These are phyloP conservation scores for Arabis alpina DNA, from an alignment of 345 rosid genomes.

Conservation along the genomic window DNA sequence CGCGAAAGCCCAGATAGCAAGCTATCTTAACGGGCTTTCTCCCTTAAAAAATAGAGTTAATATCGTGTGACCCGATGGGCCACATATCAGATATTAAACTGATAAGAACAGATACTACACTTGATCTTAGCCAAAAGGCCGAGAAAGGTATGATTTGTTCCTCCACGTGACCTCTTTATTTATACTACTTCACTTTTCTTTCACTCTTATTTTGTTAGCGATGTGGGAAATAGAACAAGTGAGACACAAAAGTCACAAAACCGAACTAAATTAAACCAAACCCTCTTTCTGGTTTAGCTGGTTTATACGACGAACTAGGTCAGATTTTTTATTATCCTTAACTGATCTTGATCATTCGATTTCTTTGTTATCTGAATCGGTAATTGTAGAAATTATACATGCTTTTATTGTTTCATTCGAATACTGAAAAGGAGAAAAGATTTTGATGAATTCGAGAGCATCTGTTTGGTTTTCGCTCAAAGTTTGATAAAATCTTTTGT, in stretches of 20 bases:
- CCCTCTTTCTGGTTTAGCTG: background rate
- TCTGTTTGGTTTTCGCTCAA: background rate
- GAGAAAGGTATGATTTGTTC: slow-evolving; percentile 50
- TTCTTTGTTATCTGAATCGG: background rate
- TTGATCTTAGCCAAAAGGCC: slow-evolving; percentile 77
- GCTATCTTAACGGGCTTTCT: slow-evolving; percentile 20
- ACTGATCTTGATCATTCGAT: slow-evolving; percentile 13
- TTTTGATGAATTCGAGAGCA: background rate
- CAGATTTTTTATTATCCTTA: slow-evolving; percentile 17
- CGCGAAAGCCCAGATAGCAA: slow-evolving; percentile 20
- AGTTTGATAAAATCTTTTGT: slow-evolving; percentile 1
- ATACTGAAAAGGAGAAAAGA: slow-evolving; percentile 2
- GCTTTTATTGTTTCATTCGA: background rate
- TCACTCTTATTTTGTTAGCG: background rate
- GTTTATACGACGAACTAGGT: background rate
- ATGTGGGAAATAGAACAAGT: slow-evolving; percentile 27
- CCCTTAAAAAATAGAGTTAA: slow-evolving; percentile 39
- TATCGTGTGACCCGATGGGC: slow-evolving; percentile 37
- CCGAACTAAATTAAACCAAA: background rate
- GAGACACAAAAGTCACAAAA: background rate
- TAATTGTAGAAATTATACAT: background rate
- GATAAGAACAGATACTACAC: slow-evolving; percentile 70
- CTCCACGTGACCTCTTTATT: fast-evolving
- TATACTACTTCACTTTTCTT: background rate
- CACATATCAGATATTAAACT: slow-evolving; percentile 65